Conservation (phyloP, 108 stramenopile species). For the Epipyxis sp. region DNA sequence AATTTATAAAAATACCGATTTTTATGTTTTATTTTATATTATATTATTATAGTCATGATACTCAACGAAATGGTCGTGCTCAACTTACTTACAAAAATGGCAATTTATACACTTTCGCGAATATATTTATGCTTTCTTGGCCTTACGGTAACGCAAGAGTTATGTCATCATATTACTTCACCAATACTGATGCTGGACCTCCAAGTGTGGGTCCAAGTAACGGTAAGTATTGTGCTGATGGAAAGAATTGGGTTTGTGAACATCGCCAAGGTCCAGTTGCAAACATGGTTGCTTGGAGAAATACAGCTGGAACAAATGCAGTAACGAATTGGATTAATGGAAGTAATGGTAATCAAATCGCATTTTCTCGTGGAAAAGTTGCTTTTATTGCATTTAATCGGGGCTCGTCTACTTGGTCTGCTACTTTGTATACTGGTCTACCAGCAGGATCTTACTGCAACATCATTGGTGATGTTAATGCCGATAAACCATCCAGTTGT, state of each 20-base stretch:
- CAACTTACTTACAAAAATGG: slow-evolving; percentile 29
- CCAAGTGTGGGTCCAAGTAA: neutral
- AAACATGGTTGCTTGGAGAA: slow-evolving; percentile 35
- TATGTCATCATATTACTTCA: slow-evolving; percentile 33
- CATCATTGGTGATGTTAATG: slow-evolving; percentile 4
- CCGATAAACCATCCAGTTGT: too few relatives aligned
- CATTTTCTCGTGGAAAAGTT: slow-evolving; percentile 19
- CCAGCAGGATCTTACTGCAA: slow-evolving; percentile 27
- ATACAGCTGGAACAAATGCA: slow-evolving; percentile 11
- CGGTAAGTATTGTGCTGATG: slow-evolving; percentile 30
- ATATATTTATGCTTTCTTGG: slow-evolving; percentile 21
- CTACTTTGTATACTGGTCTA: slow-evolving; percentile 30
- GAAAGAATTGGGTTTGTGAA: slow-evolving; percentile 27
- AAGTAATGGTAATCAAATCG: slow-evolving; percentile 32
- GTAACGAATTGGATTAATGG: slow-evolving; percentile 22
- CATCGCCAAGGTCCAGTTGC: slow-evolving; percentile 9
- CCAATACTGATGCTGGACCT: neutral
- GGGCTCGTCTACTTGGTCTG: slow-evolving; percentile 30
- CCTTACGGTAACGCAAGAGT: slow-evolving; percentile 19
- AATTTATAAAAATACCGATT: neutral
- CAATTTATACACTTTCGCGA: slow-evolving; percentile 10
- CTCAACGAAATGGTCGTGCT: slow-evolving; percentile 27
- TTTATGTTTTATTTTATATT: neutral
- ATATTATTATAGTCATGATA: neutral
- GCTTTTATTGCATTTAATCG: slow-evolving; percentile 33